A percentile compares a stretch with the other conserved stretches of the same genome.
Evolutionary conservation across 2,329 filamentous ascomycete genomes (phyloP).

Genomic region (Penicillium aurantiogriseum): DNA sequence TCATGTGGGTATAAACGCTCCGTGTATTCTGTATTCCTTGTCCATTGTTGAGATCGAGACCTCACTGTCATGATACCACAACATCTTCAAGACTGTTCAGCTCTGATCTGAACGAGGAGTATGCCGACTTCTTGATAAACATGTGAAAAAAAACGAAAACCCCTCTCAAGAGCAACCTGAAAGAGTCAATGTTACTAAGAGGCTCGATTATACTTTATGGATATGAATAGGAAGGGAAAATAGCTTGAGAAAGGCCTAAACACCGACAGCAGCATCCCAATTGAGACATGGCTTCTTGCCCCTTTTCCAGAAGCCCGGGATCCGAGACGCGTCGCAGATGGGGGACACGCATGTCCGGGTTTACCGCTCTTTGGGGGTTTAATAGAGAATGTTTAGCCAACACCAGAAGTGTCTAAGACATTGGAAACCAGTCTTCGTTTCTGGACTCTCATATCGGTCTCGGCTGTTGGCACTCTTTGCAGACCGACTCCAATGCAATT

Average conservation of each 20-base stretch:
- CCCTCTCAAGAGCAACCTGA: neutral
- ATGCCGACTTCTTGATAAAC: neutral
- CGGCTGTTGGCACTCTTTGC: slow-evolving; percentile 3
- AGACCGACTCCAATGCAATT: slow-evolving; percentile 5
- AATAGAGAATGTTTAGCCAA: neutral
- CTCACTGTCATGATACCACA: neutral
- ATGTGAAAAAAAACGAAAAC: neutral
- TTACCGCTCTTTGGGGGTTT: slow-evolving; percentile 22
- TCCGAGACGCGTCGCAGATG: slow-evolving; percentile 4
- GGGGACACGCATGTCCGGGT: slow-evolving; percentile 11
- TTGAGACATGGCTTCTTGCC: slow-evolving; percentile 16
- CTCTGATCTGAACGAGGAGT: neutral
- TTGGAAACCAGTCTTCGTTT: slow-evolving; percentile 15
- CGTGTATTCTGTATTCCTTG: neutral
- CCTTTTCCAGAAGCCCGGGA: slow-evolving; percentile 17
- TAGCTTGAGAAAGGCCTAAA: slow-evolving; percentile 9
- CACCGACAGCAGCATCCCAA: slow-evolving; percentile 17
- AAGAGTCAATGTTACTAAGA: neutral
- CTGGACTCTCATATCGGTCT: slow-evolving; percentile 8
- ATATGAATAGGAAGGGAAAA: neutral
- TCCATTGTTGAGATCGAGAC: neutral
- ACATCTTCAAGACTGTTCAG: too few species aligned
- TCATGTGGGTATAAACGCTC: neutral
- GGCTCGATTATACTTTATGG: neutral
- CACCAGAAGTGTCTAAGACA: slow-evolving; percentile 23